These are phyloP conservation scores for Ceratobasidium sp. DNA, from an alignment of 1,284 basidiomycete genomes.

Conservation along the genomic window DNA sequence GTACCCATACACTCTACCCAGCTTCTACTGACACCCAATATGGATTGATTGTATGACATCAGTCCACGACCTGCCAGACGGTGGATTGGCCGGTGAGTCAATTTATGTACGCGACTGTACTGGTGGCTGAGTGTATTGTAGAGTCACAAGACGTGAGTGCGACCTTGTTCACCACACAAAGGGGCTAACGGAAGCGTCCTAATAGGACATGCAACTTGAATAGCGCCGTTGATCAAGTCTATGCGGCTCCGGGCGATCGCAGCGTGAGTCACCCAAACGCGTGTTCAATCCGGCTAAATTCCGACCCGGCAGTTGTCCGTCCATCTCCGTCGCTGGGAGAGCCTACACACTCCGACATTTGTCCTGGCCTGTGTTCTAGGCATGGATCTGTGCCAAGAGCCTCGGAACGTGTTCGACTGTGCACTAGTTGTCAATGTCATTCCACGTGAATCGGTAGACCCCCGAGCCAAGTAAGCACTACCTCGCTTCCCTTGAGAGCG, in stretches of 20 bases:
- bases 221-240: constrained; percentile 21
- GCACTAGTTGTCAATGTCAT: constrained; percentile 7
- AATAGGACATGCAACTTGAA: constrained; percentile 14
- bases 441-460: constrained; percentile 21
- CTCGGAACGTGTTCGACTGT: constrained; percentile 8
- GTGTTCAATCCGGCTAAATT: neutral
- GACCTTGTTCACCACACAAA: neutral
- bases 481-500: neutral
- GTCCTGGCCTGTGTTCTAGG: neutral
- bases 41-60: constrained; percentile 11
- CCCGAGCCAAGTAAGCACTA: constrained; percentile 11
- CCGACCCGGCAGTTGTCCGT: neutral
- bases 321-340: constrained; percentile 31
- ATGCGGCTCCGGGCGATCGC: neutral
- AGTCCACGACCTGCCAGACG: constrained; percentile 27
- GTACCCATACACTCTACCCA: neutral
- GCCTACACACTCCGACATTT: constrained; percentile 15
- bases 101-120: neutral
- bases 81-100: constrained; percentile 30
- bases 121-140: neutral
- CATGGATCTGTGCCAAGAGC: constrained; percentile 3
- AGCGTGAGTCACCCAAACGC: neutral
- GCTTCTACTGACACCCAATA: constrained; percentile 2
- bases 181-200: neutral
- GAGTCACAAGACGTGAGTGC: constrained; percentile 15